Base-by-base conservation (phyloP, 2,329 filamentous ascomycete species). In the Aspergillus sp. region DNA sequence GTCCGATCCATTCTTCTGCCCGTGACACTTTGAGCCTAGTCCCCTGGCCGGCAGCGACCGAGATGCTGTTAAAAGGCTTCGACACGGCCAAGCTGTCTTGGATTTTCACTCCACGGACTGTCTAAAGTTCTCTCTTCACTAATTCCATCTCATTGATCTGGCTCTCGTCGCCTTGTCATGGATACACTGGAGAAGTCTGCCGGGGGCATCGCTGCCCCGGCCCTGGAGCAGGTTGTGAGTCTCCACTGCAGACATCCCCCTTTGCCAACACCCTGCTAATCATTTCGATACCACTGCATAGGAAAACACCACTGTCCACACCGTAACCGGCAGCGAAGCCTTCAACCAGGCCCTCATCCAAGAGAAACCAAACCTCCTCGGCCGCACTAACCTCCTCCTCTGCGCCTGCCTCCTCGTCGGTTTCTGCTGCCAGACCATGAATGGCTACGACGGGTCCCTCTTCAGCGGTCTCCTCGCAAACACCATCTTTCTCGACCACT, bases 401-500 rank as follows among this genome's bases (percentile, higher is more conserved):
- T 41, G 34, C 34, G 11, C 15, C 34, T 41, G 34, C 9, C 34
- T 41, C 34, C 13, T 41, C 8, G 34, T 41, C 34, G 34, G 34
- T 5, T 41, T 41, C 34, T 41, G 34, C 34, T 41, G 34, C 34
- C 34, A 41, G 11, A 41, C 34, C 11, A 41, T 41, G 34, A 41
- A 41, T 11, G 54, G 54, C 11, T 56, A 31, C 13, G 85, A 88
- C 65, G 84, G 84, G 43, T 84, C 82, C 30, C 79, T 88, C 54
- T 84, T 86, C 68, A 82, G 81, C 60, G 81, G 81, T 41, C 72
- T 86, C 19, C 71, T 82, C 19, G 79, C 81, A 45, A 85, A 86
- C 74, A 75, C 74, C 30, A 64, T 68, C 17, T 82, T 82, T 72
- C 71, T 77, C 43, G 65, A 73, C 5, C 79, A 77, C 66, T 83